Percentiles rank a stretch among this genome's conserved stretches.
Evolutionary conservation across 805 yeast species (phyloP).

Genomic region (Candida easanensis): DNA sequence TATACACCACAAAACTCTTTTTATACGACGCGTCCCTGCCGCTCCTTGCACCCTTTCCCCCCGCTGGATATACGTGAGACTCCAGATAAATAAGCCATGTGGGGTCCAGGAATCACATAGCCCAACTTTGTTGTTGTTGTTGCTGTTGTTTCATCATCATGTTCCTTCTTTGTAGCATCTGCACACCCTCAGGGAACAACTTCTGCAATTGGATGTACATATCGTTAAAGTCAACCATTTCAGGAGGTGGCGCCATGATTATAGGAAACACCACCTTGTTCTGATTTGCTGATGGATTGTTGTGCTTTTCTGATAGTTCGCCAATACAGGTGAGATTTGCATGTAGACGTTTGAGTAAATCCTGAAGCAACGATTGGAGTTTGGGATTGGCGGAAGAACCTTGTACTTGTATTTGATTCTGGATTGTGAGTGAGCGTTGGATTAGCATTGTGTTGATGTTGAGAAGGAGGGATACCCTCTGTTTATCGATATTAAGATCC

Average conservation of each 20-base stretch:
- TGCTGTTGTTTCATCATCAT: conserved; percentile 15
- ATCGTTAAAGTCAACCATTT: conserved; percentile 25
- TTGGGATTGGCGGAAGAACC: conserved; percentile 18
- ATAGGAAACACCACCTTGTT: conserved; percentile 22
- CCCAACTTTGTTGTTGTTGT: conserved; percentile 12
- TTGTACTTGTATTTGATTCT: conserved; percentile 22
- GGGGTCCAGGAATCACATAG: neutral
- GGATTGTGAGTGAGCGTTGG: conserved; percentile 25
- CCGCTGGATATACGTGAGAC: too few species aligned
- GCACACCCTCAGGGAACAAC: conserved; percentile 29
- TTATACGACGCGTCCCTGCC: too few species aligned
- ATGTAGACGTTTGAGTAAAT: conserved; percentile 26
- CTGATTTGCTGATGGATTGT: conserved; percentile 9
- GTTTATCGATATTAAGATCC: conserved; percentile 25
- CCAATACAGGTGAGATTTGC: conserved; percentile 30
- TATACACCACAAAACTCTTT: too few species aligned
- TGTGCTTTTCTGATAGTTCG: conserved; percentile 26
- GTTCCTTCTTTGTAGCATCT: conserved; percentile 18
- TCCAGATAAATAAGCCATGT: too few species aligned
- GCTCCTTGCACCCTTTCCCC: too few species aligned
- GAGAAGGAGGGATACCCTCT: conserved; percentile 22
- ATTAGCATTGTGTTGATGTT: conserved; percentile 26
- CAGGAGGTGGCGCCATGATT: conserved; percentile 27
- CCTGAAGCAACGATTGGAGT: conserved; percentile 22
- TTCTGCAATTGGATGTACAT: conserved; percentile 23